These are phyloP conservation scores for Dactylellina drechsleri DNA, from an alignment of 2,329 filamentous ascomycete species.

Conservation along the genomic window DNA sequence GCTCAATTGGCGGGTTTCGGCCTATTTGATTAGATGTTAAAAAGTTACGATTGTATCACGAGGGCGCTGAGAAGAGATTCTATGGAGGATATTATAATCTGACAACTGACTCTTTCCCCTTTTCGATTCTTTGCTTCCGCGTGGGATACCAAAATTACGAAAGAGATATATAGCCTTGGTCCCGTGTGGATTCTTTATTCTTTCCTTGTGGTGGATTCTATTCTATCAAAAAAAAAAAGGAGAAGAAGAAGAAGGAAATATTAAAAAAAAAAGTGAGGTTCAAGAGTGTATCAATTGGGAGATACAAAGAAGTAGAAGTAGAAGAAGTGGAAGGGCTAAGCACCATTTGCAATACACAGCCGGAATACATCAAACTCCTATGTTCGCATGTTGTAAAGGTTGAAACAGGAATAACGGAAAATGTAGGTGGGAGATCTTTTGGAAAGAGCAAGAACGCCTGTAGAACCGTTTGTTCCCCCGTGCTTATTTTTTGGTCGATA, in stretches of 20 bases:
- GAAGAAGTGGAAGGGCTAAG: not conserved
- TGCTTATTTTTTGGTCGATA: slow-evolving; percentile 24
- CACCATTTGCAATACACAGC: slow-evolving; percentile 12
- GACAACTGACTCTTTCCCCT: no score
- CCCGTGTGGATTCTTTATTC: not conserved
- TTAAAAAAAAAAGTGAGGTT: not conserved
- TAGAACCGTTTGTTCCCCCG: slow-evolving; percentile 36
- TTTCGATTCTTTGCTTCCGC: slow-evolving; percentile 31
- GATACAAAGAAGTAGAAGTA: slow-evolving; percentile 2
- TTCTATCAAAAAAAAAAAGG: not conserved
- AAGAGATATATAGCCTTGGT: not conserved
- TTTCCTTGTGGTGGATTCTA: not conserved
- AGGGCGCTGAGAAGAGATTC: no score
- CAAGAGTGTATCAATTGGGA: slow-evolving; percentile 1
- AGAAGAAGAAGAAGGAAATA: slow-evolving; percentile 1
- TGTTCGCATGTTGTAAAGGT: not conserved
- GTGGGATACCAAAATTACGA: slow-evolving; percentile 29
- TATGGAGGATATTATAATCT: not conserved
- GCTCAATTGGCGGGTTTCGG: not conserved
- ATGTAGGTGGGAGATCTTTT: slow-evolving; percentile 1
- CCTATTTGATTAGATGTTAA: not conserved
- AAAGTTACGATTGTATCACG: no score
- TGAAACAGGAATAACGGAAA: not conserved
- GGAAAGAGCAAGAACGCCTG: slow-evolving; percentile 20
- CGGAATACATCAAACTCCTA: slow-evolving; percentile 4